Evolutionary conservation across 495 filamentous ascomycete species (phyloP).

Genomic region (Daldinia loculata): DNA sequence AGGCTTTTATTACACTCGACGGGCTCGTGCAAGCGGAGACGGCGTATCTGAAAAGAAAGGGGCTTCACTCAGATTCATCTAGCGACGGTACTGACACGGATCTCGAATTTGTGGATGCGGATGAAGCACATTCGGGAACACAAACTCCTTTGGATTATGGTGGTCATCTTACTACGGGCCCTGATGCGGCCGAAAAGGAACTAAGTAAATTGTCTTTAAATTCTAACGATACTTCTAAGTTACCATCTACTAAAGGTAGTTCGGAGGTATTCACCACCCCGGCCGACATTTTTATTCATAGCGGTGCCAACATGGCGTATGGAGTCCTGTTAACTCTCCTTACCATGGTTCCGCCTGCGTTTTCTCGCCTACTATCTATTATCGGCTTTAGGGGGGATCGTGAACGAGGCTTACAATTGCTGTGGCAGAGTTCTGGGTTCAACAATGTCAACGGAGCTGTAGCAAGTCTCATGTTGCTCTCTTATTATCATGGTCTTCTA

Average conservation of each 20-base stretch:
- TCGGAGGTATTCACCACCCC: slow-evolving; percentile 67
- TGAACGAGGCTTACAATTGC: slow-evolving; percentile 79
- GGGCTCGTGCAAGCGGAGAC: slow-evolving; percentile 65
- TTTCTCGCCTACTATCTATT: slow-evolving; percentile 81
- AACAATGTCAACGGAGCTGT: slow-evolving; percentile 91
- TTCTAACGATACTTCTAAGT: slow-evolving; percentile 17
- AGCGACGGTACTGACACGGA: slow-evolving; percentile 43
- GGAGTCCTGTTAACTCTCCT: slow-evolving; percentile 85
- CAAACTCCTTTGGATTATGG: slow-evolving; percentile 42
- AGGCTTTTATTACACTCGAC: slow-evolving; percentile 86
- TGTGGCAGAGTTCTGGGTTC: slow-evolving; percentile 92
- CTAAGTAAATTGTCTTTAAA: slow-evolving; percentile 35
- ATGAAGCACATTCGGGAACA: slow-evolving; percentile 41
- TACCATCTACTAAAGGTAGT: slow-evolving; percentile 29
- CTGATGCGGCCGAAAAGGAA: slow-evolving; percentile 24
- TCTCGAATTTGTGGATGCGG: slow-evolving; percentile 45
- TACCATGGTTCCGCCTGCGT: slow-evolving; percentile 89
- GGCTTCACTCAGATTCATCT: slow-evolving; percentile 20
- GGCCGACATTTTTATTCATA: slow-evolving; percentile 87
- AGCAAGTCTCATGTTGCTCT: slow-evolving; percentile 79
- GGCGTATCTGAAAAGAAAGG: slow-evolving; percentile 51
- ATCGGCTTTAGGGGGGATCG: slow-evolving; percentile 94
- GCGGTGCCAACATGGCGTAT: slow-evolving; percentile 87
- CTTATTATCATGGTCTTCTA: slow-evolving; percentile 86
- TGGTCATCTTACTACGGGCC: slow-evolving; percentile 30